Evolutionary conservation across 257 asterid species (phyloP).

Genomic region (Penstemon barbatus): DNA sequence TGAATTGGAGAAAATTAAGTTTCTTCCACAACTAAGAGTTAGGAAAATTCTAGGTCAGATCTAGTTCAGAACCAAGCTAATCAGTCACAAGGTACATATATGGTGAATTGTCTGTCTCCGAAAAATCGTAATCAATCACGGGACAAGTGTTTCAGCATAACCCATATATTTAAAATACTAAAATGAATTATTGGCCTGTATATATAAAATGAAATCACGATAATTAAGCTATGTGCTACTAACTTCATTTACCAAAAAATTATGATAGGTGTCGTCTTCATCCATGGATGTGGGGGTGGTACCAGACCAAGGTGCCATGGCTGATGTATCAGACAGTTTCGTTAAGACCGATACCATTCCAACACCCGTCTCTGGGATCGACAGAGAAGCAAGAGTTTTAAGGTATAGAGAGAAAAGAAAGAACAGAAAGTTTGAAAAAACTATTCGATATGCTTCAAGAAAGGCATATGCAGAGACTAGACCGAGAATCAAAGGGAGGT

Average conservation of each 20-base stretch:
- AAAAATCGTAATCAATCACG: no score
- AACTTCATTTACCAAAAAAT: neutral
- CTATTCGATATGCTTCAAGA: slow-evolving; percentile 77
- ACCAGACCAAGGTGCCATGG: slow-evolving; percentile 55
- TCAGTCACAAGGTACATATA: no score
- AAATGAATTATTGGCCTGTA: no score
- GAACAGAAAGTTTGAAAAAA: slow-evolving; percentile 72
- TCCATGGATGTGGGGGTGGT: slow-evolving; percentile 76
- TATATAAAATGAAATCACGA: no score
- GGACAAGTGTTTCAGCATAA: no score
- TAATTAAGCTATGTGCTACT: neutral
- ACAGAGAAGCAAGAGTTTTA: slow-evolving; percentile 70
- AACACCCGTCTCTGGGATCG: slow-evolving; percentile 45
- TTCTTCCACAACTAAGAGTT: no score
- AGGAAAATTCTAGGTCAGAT: no score
- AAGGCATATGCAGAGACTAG: slow-evolving; percentile 89
- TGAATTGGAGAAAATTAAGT: neutral
- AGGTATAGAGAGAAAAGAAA: slow-evolving; percentile 83
- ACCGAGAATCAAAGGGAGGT: slow-evolving; percentile 78
- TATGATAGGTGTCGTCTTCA: slow-evolving; percentile 59
- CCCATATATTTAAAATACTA: no score
- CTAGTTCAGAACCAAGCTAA: no score
- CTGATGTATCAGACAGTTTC: slow-evolving; percentile 43
- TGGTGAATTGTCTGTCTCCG: no score
- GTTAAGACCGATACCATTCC: slow-evolving; percentile 38